A percentile compares a stretch with the other conserved stretches of the same genome.
Evolutionary conservation across 2,329 filamentous ascomycete genomes (phyloP).

Genomic region (Colletotrichum coccodes): DNA sequence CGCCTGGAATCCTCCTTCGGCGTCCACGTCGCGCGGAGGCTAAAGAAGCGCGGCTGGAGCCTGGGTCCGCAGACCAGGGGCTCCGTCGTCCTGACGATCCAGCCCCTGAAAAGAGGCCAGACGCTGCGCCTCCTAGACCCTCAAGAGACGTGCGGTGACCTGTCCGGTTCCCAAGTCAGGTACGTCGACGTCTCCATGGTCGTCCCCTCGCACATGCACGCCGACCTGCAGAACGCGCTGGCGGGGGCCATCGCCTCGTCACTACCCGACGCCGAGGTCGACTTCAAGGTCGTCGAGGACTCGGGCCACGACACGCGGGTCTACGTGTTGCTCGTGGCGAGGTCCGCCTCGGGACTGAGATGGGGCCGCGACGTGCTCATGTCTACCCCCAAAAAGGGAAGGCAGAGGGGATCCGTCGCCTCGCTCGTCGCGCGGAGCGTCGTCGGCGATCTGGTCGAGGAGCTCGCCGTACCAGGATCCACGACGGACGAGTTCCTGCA

Average conservation of each 20-base stretch:
- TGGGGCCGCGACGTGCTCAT: constrained; percentile 60
- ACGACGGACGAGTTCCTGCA: constrained; percentile 66
- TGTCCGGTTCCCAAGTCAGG: constrained; percentile 48
- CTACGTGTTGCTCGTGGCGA: constrained; percentile 67
- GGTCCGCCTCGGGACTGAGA: constrained; percentile 52
- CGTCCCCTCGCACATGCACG: constrained; percentile 55
- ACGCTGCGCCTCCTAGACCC: constrained; percentile 47
- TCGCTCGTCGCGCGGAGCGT: constrained; percentile 56
- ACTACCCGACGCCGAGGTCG: constrained; percentile 55
- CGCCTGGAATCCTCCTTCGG: constrained; percentile 61
- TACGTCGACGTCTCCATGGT: constrained; percentile 63
- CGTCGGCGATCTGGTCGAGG: constrained; percentile 53
- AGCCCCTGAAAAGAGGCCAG: constrained; percentile 45
- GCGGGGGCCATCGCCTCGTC: constrained; percentile 48
- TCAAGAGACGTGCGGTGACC: constrained; percentile 30
- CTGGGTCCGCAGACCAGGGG: constrained; percentile 54
- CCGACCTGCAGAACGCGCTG: constrained; percentile 52
- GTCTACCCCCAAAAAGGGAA: constrained; percentile 53
- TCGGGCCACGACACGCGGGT: constrained; percentile 61
- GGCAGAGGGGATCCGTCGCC: constrained; percentile 43
- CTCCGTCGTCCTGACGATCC: constrained; percentile 53
- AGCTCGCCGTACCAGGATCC: constrained; percentile 47
- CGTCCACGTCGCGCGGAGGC: constrained; percentile 54
- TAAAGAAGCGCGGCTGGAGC: constrained; percentile 63
- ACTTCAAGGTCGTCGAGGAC: constrained; percentile 60